Evolutionary conservation across 1,284 basidiomycete genomes (phyloP).

Genomic region (Hymenochaete sp.): DNA sequence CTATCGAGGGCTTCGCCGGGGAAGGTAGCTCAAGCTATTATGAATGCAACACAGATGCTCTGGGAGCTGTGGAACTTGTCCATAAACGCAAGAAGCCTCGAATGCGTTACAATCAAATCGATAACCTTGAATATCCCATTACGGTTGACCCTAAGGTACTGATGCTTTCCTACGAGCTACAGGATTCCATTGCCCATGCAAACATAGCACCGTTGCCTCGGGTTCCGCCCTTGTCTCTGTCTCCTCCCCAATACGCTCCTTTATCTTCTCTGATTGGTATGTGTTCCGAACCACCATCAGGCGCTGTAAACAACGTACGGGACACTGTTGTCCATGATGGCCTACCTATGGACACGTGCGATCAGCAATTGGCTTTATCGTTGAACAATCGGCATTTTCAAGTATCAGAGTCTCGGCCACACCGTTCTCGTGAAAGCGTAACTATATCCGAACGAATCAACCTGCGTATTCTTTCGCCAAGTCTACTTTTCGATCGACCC

Average conservation of each 20-base stretch:
- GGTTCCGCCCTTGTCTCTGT: not conserved
- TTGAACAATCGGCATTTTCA: too few relatives aligned
- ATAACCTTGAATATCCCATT: not conserved
- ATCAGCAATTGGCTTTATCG: too few relatives aligned
- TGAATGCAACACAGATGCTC: not conserved
- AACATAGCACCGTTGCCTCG: not conserved
- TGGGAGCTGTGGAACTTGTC: not conserved
- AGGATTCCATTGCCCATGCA: not conserved
- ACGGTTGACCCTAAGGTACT: conserved; percentile 13
- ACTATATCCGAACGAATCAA: too few relatives aligned
- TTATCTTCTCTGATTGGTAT: conserved; percentile 11
- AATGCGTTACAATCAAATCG: not conserved
- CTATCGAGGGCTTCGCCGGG: not conserved
- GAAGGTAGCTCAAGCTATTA: not conserved
- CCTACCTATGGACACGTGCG: too few relatives aligned
- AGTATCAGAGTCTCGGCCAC: too few relatives aligned
- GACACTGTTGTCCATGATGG: too few relatives aligned
- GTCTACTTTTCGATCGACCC: not conserved
- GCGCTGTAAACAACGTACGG: conserved; percentile 16
- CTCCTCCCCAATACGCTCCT: not conserved
- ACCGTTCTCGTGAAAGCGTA: too few relatives aligned
- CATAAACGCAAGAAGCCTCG: conserved; percentile 10
- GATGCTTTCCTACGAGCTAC: conserved; percentile 1
- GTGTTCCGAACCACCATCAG: conserved; percentile 23
- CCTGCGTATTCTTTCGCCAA: conserved; percentile 18